These are phyloP conservation scores for Coemansia sp. DNA, from an alignment of 192 early-diverging fungal species.

Conservation along the genomic window DNA sequence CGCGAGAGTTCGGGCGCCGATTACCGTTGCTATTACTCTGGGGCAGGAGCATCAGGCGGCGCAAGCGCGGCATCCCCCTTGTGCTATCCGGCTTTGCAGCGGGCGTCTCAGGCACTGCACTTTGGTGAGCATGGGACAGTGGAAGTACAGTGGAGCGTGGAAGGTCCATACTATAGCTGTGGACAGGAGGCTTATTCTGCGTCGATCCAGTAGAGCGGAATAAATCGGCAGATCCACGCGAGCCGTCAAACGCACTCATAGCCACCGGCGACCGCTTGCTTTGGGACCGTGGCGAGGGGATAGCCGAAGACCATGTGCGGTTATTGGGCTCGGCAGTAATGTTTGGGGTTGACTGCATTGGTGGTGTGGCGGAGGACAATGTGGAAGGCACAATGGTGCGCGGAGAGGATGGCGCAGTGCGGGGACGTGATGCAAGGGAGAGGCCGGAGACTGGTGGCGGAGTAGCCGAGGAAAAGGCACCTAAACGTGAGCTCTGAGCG, in stretches of 20 bases:
- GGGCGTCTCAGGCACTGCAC: background rate
- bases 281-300: conserved; percentile 3
- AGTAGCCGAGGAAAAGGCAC: background rate
- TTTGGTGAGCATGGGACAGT: background rate
- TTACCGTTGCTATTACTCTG: background rate
- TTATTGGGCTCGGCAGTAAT: background rate
- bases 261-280: conserved; percentile 8
- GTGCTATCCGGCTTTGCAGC: conserved; percentile 3
- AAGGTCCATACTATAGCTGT: conserved; percentile 44
- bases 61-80: conserved; percentile 35
- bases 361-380: background rate
- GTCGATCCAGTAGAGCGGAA: conserved; percentile 9
- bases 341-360: background rate
- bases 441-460: background rate
- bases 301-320: conserved; percentile 3
- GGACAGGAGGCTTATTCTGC: background rate
- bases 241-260: background rate
- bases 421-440: background rate
- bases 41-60: conserved; percentile 34
- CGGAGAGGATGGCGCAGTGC: conserved; percentile 5
- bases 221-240: conserved; percentile 23
- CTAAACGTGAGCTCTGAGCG: background rate
- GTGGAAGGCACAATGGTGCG: conserved; percentile 3
- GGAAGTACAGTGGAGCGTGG: conserved; percentile 11
- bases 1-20: conserved; percentile 19